phyloP scores from a whole-genome alignment of 371 early-diverging fungal genomes.

The Mortierella sp. region DNA sequence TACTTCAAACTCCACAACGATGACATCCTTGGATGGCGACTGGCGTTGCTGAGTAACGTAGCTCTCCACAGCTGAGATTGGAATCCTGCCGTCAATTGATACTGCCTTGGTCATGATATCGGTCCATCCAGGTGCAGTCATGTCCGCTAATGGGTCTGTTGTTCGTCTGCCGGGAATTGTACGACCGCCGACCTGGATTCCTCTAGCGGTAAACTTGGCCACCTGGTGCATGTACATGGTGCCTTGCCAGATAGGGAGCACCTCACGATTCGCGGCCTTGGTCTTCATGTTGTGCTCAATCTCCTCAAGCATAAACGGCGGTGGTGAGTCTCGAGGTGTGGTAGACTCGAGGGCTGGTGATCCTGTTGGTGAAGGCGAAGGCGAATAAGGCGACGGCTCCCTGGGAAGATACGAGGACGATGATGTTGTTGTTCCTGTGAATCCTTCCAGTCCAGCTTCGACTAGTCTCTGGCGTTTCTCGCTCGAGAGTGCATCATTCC shows the following conservation, averaged over 20 bases:
- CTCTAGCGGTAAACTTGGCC: conserved; percentile 65
- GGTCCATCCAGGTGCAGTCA: conserved; percentile 63
- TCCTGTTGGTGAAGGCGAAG: conserved; percentile 38
- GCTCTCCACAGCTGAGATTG: conserved; percentile 59
- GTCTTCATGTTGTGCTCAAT: conserved; percentile 15
- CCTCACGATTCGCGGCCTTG: conserved; percentile 4
- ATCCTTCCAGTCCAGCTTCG: conserved; percentile 19
- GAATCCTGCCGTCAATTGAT: conserved; percentile 77
- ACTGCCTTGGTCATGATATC: conserved; percentile 67
- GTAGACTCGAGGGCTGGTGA: conserved; percentile 35
- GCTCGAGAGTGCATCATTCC: conserved; percentile 32
- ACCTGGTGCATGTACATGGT: conserved; percentile 76
- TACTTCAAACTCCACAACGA: conserved; percentile 64
- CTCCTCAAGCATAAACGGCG: conserved; percentile 49
- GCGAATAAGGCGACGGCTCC: conserved; percentile 53
- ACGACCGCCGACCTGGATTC: conserved; percentile 74
- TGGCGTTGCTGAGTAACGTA: conserved; percentile 69
- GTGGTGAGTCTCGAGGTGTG: conserved; percentile 39
- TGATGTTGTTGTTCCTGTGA: conserved; percentile 1
- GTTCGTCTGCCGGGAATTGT: conserved; percentile 39
- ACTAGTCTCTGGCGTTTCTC: conserved; percentile 38
- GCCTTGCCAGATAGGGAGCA: conserved; percentile 70
- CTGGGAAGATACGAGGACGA: conserved; percentile 41
- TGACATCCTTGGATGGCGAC: conserved; percentile 66
- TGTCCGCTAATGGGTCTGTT: conserved; percentile 15